A percentile compares a stretch with the other conserved stretches of the same genome.
Conservation (phyloP, 1,139 yeast genomes). For the Magnusiomyces suaveolens region DNA sequence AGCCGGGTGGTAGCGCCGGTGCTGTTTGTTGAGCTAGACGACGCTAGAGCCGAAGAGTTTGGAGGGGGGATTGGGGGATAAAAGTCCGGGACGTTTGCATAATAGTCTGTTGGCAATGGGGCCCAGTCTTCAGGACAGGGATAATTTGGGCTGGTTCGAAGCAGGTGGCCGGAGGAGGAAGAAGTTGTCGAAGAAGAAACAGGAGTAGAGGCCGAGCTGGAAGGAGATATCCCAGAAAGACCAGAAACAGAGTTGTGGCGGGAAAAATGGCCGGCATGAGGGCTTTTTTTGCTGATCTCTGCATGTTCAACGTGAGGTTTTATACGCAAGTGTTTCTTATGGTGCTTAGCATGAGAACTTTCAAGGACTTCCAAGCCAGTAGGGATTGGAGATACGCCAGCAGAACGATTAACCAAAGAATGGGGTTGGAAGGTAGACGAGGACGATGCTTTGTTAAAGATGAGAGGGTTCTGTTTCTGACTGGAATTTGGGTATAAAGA, state of each 20-base stretch:
- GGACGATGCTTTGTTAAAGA: neutral
- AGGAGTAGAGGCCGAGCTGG: neutral
- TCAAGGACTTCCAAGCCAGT: neutral
- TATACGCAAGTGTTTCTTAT: neutral
- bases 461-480: neutral
- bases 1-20: neutral
- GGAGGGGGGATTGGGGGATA: neutral
- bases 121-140: neutral
- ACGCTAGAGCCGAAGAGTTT: neutral
- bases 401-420: neutral
- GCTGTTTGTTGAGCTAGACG: neutral
- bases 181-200: neutral
- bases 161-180: neutral
- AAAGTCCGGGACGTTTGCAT: neutral
- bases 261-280: neutral
- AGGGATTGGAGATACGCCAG: neutral
- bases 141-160: neutral
- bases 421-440: neutral
- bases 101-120: neutral
- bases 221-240: neutral
- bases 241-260: neutral
- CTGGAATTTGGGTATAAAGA: neutral
- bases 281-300: neutral
- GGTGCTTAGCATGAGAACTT: neutral
- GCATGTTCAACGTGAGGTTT: neutral